Evolutionary conservation across 805 yeast genomes (phyloP).

Genomic region (Teunomyces barrocoloradensis): DNA sequence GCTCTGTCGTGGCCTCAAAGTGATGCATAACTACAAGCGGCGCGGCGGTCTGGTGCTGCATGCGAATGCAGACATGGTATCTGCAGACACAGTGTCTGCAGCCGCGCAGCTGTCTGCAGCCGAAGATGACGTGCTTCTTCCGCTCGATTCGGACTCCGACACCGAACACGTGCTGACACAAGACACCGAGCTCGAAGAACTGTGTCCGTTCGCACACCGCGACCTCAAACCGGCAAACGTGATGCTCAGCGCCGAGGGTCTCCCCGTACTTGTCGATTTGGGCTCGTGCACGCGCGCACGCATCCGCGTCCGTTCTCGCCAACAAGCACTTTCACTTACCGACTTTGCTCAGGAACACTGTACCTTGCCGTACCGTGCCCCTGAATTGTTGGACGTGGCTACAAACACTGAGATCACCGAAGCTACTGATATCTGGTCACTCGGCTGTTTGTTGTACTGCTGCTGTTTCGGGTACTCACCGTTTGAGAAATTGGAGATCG

Average conservation of each 20-base stretch:
- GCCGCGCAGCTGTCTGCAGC: constrained; percentile 3
- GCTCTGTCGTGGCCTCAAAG: constrained; percentile 68
- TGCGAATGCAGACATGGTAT: not conserved
- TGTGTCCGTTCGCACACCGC: constrained; percentile 75
- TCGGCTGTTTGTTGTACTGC: constrained; percentile 82
- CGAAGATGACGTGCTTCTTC: constrained; percentile 10
- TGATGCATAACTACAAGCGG: constrained; percentile 64
- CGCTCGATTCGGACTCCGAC: constrained; percentile 8
- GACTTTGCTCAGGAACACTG: constrained; percentile 84
- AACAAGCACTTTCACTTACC: constrained; percentile 71
- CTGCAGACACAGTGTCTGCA: not conserved
- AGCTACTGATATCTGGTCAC: constrained; percentile 84
- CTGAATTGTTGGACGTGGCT: constrained; percentile 79
- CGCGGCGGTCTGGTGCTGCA: constrained; percentile 4
- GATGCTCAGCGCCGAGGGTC: constrained; percentile 70
- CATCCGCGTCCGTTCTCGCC: constrained; percentile 51
- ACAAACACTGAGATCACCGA: constrained; percentile 67
- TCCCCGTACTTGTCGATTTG: constrained; percentile 78
- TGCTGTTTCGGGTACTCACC: constrained; percentile 80
- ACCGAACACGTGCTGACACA: constrained; percentile 7
- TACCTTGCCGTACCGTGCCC: constrained; percentile 84
- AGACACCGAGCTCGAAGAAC: constrained; percentile 53
- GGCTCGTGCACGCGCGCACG: constrained; percentile 76
- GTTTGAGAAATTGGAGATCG: constrained; percentile 77
- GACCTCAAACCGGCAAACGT: constrained; percentile 90